Conservation (phyloP, 2,329 filamentous ascomycete genomes). For the Aspergillus quadricinctus region DNA sequence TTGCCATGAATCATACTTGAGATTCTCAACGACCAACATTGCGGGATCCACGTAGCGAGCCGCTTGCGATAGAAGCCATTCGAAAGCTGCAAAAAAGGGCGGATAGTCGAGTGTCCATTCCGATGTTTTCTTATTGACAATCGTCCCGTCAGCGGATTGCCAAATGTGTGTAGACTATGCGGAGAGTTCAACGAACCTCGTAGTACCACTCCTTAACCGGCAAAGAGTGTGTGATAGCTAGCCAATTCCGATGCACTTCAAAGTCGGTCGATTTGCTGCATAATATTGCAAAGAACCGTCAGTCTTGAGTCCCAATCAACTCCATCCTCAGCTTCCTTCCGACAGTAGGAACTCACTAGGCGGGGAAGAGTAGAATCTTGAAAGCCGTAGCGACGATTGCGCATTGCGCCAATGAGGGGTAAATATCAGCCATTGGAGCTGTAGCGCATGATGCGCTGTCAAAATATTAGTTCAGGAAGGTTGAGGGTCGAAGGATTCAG, state of each 20-base stretch:
- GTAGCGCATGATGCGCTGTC: slow-evolving; percentile 21
- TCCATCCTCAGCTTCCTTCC: neutral
- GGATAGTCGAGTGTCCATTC: slow-evolving; percentile 99
- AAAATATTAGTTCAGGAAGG: neutral
- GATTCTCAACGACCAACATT: slow-evolving; percentile 76
- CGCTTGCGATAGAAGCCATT: slow-evolving; percentile 82
- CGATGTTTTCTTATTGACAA: slow-evolving; percentile 65
- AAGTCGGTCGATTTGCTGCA: slow-evolving; percentile 96
- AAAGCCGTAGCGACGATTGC: slow-evolving; percentile 80
- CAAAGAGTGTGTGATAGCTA: slow-evolving; percentile 88
- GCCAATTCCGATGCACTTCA: slow-evolving; percentile 98
- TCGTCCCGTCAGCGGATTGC: slow-evolving; percentile 5
- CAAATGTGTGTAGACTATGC: neutral
- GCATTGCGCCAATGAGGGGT: slow-evolving; percentile 85
- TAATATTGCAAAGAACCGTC: neutral
- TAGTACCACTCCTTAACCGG: slow-evolving; percentile 90
- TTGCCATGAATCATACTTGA: slow-evolving; percentile 86
- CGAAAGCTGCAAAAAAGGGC: slow-evolving; percentile 95
- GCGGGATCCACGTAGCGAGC: slow-evolving; percentile 72
- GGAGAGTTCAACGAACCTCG: slow-evolving; percentile 54
- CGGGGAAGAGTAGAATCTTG: slow-evolving; percentile 87
- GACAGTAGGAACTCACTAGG: slow-evolving; percentile 65
- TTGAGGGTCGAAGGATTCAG: neutral
- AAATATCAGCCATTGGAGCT: slow-evolving; percentile 66
- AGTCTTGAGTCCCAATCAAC: neutral